Conservation (phyloP, 768 basidiomycete genomes). For the Sporobolomyces roseus region DNA sequence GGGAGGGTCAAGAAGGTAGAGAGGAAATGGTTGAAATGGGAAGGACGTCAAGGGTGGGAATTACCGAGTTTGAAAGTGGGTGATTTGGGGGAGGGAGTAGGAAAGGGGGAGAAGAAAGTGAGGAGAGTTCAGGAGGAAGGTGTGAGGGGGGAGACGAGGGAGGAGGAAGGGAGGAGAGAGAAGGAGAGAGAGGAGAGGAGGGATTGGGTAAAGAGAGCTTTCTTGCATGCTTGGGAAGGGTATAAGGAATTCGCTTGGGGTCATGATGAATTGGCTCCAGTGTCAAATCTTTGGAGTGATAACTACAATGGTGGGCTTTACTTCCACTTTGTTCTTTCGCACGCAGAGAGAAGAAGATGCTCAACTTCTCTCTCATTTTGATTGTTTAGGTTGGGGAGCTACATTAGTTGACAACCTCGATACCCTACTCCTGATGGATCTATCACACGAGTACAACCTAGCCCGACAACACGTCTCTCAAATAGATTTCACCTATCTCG, state of each 20-base stretch:
- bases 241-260: slow-evolving; percentile 44
- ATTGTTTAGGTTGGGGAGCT: slow-evolving; percentile 43
- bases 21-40: neutral
- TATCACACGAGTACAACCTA: slow-evolving; percentile 45
- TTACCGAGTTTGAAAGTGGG: neutral
- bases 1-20: slow-evolving; percentile 3
- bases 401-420: slow-evolving; percentile 46
- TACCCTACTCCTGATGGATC: slow-evolving; percentile 45
- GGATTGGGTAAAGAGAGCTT: slow-evolving; percentile 47
- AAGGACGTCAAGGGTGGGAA: neutral
- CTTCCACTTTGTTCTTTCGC: neutral
- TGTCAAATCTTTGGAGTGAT: slow-evolving; percentile 25
- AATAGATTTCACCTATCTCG: slow-evolving; percentile 45
- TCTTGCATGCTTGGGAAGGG: slow-evolving; percentile 44
- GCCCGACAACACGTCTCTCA: slow-evolving; percentile 46
- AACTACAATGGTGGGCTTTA: slow-evolving; percentile 41
- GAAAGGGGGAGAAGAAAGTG: slow-evolving; percentile 19
- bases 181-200: slow-evolving; percentile 43
- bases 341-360: too few relatives aligned
- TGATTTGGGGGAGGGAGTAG: neutral
- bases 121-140: slow-evolving; percentile 39
- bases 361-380: neutral
- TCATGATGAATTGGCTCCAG: slow-evolving; percentile 45
- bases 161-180: slow-evolving; percentile 42
- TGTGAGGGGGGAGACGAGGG: slow-evolving; percentile 37